Conservation (phyloP, 2,329 filamentous ascomycete species). For the Alternaria solani region DNA sequence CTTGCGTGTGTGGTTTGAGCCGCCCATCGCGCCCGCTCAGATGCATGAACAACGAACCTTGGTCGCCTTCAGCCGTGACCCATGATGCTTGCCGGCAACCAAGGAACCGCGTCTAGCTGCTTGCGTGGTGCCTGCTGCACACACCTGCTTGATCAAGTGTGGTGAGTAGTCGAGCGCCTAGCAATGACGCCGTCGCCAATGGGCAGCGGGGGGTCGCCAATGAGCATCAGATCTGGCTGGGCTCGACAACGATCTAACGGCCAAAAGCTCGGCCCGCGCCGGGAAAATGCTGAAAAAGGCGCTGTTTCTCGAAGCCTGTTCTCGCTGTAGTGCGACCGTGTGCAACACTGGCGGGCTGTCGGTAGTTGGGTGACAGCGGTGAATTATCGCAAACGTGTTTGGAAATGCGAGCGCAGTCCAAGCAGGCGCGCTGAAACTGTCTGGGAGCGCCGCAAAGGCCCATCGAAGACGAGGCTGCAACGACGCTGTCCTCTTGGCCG, state of each 20-base stretch:
- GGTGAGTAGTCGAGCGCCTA: slow-evolving; percentile 41
- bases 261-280: slow-evolving; percentile 51
- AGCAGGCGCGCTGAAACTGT: slow-evolving; percentile 13
- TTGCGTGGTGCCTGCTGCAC: slow-evolving; percentile 40
- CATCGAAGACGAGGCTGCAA: slow-evolving; percentile 41
- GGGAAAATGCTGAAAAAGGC: slow-evolving; percentile 39
- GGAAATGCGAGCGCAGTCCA: slow-evolving; percentile 18
- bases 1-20: slow-evolving; percentile 42
- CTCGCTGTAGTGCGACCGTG: slow-evolving; percentile 32
- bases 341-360: slow-evolving; percentile 37
- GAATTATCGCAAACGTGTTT: slow-evolving; percentile 5
- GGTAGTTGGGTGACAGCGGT: slow-evolving; percentile 43
- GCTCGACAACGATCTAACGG: slow-evolving; percentile 42
- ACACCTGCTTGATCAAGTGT: slow-evolving; percentile 48
- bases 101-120: slow-evolving; percentile 37
- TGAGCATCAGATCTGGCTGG: slow-evolving; percentile 48
- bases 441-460: slow-evolving; percentile 26
- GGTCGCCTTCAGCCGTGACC: slow-evolving; percentile 31
- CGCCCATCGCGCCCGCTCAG: slow-evolving; percentile 44
- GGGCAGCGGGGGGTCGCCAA: slow-evolving; percentile 27
- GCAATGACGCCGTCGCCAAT: slow-evolving; percentile 34
- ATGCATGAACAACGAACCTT: slow-evolving; percentile 43
- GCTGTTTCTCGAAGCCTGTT: slow-evolving; percentile 49
- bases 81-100: slow-evolving; percentile 20
- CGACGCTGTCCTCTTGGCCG: slow-evolving; percentile 31